Base-by-base conservation (phyloP, 2,329 filamentous ascomycete species). In the Colletotrichum chlorophyti region DNA sequence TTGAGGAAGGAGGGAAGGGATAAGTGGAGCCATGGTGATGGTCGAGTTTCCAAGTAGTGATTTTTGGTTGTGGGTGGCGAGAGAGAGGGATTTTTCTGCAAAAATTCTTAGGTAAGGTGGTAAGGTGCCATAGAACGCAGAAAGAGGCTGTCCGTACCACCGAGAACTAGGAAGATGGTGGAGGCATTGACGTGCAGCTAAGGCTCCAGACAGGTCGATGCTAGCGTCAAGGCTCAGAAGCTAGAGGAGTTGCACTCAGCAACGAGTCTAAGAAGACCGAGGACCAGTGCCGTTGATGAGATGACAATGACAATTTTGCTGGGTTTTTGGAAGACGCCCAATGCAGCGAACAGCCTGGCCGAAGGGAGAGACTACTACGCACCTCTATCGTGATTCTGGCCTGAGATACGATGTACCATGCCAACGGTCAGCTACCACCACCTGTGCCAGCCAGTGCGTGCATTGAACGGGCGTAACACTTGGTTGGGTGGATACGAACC, bases 401-500 rank as follows among this genome's bases (percentile, higher is more conserved):
- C 32, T 41, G 53, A 40, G 46, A 38, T 15, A 37, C 34, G 31
- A 32, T 43, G n/a, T n/a, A n/a, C n/a, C n/a, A n/a, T n/a, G n/a
- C n/a, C n/a, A n/a, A n/a, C n/a, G n/a, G n/a, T n/a, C n/a, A n/a
- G n/a, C 14, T 31, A 42, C 51, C 55, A 51, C 51, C 55, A 59
- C 55, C 55, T 59, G 43, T 55, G 50, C 32, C 26, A 50, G 51
- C 57, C 45, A 49, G 52, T 55, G 51, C 38, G 38, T 49, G 32
- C 43, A 50, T 37, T 24, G 32, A 49, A n/a, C n/a, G n/a, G n/a
- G n/a, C n/a, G n/a, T n/a, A n/a, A n/a, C n/a, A n/a, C n/a, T n/a
- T n/a, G n/a, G n/a, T n/a, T n/a, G n/a, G n/a, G n/a, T n/a, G n/a
- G n/a, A n/a, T n/a, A n/a, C n/a, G n/a, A n/a, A n/a, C n/a, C 21